Conservation (phyloP, 2,329 filamentous ascomycete genomes). For the Colletotrichum theobromicola region DNA sequence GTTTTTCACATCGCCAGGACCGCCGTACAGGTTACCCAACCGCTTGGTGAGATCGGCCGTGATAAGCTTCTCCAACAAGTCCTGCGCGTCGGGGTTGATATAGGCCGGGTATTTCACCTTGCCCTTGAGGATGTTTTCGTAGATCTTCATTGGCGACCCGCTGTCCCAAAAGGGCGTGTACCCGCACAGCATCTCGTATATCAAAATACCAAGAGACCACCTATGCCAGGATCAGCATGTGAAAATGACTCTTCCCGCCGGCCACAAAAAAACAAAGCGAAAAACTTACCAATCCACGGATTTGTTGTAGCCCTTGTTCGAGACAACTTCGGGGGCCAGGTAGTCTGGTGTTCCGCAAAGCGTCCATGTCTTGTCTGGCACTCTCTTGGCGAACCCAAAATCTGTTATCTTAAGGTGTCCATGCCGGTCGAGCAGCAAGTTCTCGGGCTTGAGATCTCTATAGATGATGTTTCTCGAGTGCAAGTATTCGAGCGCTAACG, state of each 20-base stretch:
- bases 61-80: slow-evolving; percentile 90
- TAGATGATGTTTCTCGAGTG: slow-evolving; percentile 97
- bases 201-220: slow-evolving; percentile 98
- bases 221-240: slow-evolving; percentile 48
- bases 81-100: slow-evolving; percentile 91
- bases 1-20: slow-evolving; percentile 90
- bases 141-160: slow-evolving; percentile 98
- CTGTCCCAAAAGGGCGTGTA: slow-evolving; percentile 99
- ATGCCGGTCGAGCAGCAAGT: slow-evolving; percentile 88
- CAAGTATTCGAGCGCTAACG: slow-evolving; percentile 91
- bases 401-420: slow-evolving; percentile 97
- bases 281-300: slow-evolving; percentile 90
- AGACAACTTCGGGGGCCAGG: slow-evolving; percentile 96
- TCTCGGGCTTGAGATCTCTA: slow-evolving; percentile 95
- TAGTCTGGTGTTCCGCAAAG: slow-evolving; percentile 98
- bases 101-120: slow-evolving; percentile 97
- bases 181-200: slow-evolving; percentile 99
- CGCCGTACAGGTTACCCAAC: slow-evolving; percentile 90
- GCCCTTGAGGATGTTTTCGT: slow-evolving; percentile 97
- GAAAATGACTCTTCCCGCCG: not conserved
- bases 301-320: slow-evolving; percentile 99
- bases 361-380: slow-evolving; percentile 99
- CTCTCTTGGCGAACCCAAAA: slow-evolving; percentile 98
- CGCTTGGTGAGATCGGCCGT: slow-evolving; percentile 95
- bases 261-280: not conserved